A percentile compares a stretch with the other conserved stretches of the same genome.
phyloP scores from a whole-genome alignment of 768 basidiomycete genomes.

The Chalciporus sphaerocephalus region DNA sequence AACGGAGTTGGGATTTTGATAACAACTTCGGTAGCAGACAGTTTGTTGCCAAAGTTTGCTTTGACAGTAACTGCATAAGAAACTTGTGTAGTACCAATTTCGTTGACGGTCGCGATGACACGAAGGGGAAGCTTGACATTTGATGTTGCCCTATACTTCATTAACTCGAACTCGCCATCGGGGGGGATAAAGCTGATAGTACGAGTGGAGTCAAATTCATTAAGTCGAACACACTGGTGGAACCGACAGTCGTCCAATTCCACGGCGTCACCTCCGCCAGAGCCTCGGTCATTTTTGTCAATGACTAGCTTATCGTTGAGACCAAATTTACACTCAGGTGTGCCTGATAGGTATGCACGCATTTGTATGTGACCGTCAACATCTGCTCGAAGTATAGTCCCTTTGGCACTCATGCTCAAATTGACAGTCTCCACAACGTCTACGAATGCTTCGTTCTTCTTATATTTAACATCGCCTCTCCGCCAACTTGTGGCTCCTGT shows the following conservation, averaged over 20 bases:
- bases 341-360: conserved; percentile 95
- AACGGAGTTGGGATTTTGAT: conserved; percentile 94
- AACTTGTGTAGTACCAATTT: conserved; percentile 88
- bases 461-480: conserved; percentile 92
- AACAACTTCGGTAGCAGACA: conserved; percentile 89
- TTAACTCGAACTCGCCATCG: conserved; percentile 97
- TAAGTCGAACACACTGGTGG: conserved; percentile 94
- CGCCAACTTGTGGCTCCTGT: conserved; percentile 97
- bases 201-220: conserved; percentile 89
- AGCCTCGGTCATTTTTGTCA: conserved; percentile 67
- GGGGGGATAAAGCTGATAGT: conserved; percentile 98
- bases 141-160: conserved; percentile 96
- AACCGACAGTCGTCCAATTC: conserved; percentile 98
- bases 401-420: conserved; percentile 95
- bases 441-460: conserved; percentile 99
- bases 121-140: conserved; percentile 94
- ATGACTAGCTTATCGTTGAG: conserved; percentile 97
- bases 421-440: conserved; percentile 98
- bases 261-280: conserved; percentile 64
- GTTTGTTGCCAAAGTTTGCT: conserved; percentile 85
- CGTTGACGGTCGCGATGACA: conserved; percentile 86
- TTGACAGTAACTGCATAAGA: conserved; percentile 86
- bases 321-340: conserved; percentile 98
- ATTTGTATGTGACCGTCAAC: conserved; percentile 98
- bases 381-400: conserved; percentile 88